These are phyloP conservation scores for Cryphonectria naterciae DNA, from an alignment of 2,329 filamentous ascomycete species.

Conservation along the genomic window DNA sequence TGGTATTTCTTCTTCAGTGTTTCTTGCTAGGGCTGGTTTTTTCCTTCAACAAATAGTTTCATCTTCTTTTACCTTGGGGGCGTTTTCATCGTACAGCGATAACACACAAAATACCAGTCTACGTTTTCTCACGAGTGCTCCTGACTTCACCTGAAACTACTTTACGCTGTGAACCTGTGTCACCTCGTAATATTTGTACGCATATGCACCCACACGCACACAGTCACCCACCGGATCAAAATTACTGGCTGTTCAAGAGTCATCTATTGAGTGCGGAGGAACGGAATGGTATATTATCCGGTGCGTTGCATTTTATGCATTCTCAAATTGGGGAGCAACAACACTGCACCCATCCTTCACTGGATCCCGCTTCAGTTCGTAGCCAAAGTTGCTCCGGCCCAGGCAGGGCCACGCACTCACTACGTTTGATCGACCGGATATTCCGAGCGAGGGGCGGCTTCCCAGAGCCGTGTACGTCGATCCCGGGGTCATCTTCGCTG, in stretches of 20 bases:
- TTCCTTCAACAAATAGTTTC: not conserved
- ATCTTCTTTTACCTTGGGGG: not conserved
- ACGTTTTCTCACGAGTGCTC: not conserved
- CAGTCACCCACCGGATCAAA: not conserved
- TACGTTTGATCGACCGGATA: not conserved
- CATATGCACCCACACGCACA: not conserved
- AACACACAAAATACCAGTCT: constrained; percentile 9
- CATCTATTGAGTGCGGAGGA: not conserved
- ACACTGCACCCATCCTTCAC: no score
- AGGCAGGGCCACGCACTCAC: not conserved
- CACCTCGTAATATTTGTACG: not conserved
- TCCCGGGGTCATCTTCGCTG: not conserved
- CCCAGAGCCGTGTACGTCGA: not conserved
- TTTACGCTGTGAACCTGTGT: not conserved
- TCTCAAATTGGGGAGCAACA: not conserved
- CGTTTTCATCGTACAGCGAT: constrained; percentile 6
- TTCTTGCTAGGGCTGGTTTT: not conserved
- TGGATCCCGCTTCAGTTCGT: no score
- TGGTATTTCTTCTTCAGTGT: not conserved
- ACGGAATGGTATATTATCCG: not conserved
- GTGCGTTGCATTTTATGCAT: not conserved
- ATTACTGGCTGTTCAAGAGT: not conserved
- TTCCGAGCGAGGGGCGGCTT: not conserved
- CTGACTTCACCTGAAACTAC: not conserved
- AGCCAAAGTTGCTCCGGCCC: no score